Base-by-base conservation (phyloP, 1,284 basidiomycete genomes). In the Heterobasidion occidentale region DNA sequence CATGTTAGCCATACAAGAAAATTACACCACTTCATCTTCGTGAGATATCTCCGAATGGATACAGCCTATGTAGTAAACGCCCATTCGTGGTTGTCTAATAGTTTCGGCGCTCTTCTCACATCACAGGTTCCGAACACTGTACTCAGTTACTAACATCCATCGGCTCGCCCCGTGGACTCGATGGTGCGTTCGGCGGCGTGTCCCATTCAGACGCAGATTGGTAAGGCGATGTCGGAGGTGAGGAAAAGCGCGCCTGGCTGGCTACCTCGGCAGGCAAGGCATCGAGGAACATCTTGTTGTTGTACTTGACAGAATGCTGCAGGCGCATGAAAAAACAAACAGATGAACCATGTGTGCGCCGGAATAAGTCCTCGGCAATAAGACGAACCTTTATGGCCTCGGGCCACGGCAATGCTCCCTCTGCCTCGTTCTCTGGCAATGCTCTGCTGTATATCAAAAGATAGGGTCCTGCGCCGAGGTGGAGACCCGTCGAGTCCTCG, bases 401-500 rank as follows among this genome's bases (percentile, higher is more conserved):
- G 36, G 75, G 75, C 76, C 77, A 77, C 3, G 68, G 65, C 4
- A 70, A 54, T 1, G 61, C 62, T n/a, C 47, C 57, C 48, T 63
- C 59, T 52, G 65, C 64, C 19, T 68, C 64, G 11, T 64, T 63
- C 33, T 77, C 74, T 7, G 75, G 65, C 2, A 80, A 55, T 20
- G 75, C 72, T 15, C 78, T 77, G 58, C 83, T 86, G 68, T 91
- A 91, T 42, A 91, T 68, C 20, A 90, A 71, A 62, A 90, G 69
- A 67, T 85, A 89, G 0, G 89, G 87, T 0, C 89, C 88, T 11
- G 86, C 84, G 15, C 80, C 77, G 7, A 90, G 75, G 63, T 89
- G 87, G 19, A 90, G 68, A 0, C 89, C 88, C 2, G 79, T 74
- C 3, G 80, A 69, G 59, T 91, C 89, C 7, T 75, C 79, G 17